Percentiles rank a stretch among this genome's conserved stretches.
phyloP scores from a whole-genome alignment of 305 asterid genomes.

The Solanum chacoense region DNA sequence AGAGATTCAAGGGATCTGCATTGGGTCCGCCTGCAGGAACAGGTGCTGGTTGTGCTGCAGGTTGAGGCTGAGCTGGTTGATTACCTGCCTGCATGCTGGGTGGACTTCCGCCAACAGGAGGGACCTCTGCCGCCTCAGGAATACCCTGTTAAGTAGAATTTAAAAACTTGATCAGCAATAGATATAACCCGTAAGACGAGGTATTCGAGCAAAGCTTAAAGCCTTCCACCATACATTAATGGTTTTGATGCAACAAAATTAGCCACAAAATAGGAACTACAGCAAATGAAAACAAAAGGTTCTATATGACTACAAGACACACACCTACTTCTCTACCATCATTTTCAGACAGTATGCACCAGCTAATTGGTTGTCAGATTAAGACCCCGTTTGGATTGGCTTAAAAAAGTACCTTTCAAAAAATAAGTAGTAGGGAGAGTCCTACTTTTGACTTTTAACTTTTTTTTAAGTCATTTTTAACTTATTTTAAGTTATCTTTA shows the following conservation, averaged over 20 bases:
- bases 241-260: background rate
- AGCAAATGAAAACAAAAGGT: background rate
- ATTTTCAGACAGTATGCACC: background rate
- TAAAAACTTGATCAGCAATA: background rate
- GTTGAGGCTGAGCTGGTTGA: constrained; percentile 42
- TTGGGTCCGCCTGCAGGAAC: constrained; percentile 64
- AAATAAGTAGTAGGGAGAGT: background rate
- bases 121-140: constrained; percentile 62
- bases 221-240: background rate
- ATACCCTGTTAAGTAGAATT: constrained; percentile 40
- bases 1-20: constrained; percentile 71
- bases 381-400: background rate
- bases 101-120: constrained; percentile 16
- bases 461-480: background rate
- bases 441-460: background rate
- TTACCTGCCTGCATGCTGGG: constrained; percentile 10
- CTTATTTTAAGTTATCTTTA: background rate
- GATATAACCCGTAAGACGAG: background rate
- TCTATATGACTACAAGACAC: background rate
- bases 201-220: background rate
- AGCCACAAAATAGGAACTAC: background rate
- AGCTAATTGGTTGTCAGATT: background rate
- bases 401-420: background rate
- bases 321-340: background rate
- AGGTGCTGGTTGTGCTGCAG: constrained; percentile 41